These are phyloP conservation scores for Microsporum canis DNA, from an alignment of 2,329 filamentous ascomycete species.

Conservation along the genomic window DNA sequence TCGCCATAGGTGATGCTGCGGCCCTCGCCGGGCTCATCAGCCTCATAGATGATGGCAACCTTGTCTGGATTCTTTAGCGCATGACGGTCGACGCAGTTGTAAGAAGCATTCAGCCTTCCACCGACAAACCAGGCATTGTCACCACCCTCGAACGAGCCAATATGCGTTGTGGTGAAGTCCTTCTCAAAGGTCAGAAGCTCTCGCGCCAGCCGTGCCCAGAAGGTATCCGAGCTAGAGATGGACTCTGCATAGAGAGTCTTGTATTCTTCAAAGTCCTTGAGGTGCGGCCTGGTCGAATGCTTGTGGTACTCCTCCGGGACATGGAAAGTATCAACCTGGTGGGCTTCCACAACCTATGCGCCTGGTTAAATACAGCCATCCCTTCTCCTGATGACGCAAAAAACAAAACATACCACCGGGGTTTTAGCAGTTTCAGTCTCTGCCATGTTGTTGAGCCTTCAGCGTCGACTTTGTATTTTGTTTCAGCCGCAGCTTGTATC, in stretches of 20 bases:
- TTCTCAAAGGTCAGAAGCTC: constrained; percentile 82
- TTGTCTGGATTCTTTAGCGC: constrained; percentile 89
- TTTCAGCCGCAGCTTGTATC: neutral
- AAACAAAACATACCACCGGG: neutral
- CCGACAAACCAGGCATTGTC: constrained; percentile 93
- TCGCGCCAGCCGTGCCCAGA: constrained; percentile 78
- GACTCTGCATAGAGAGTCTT: constrained; percentile 64
- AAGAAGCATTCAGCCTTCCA: constrained; percentile 86
- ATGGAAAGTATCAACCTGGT: constrained; percentile 41
- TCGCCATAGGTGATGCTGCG: constrained; percentile 87
- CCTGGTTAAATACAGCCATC: neutral
- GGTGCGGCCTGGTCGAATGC: constrained; percentile 49
- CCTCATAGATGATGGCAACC: constrained; percentile 97
- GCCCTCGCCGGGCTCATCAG: constrained; percentile 77
- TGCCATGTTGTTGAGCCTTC: neutral
- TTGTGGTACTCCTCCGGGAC: constrained; percentile 50
- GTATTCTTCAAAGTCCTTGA: constrained; percentile 51
- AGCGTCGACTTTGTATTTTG: neutral
- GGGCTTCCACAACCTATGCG: constrained; percentile 34
- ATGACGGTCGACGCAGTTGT: constrained; percentile 95
- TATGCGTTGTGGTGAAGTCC: constrained; percentile 82
- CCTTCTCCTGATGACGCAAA: neutral
- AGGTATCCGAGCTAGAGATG: constrained; percentile 75
- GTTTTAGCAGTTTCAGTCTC: neutral
- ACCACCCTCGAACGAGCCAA: constrained; percentile 63